Conservation (phyloP, 2,329 filamentous ascomycete species). For the Bisporella sp. region DNA sequence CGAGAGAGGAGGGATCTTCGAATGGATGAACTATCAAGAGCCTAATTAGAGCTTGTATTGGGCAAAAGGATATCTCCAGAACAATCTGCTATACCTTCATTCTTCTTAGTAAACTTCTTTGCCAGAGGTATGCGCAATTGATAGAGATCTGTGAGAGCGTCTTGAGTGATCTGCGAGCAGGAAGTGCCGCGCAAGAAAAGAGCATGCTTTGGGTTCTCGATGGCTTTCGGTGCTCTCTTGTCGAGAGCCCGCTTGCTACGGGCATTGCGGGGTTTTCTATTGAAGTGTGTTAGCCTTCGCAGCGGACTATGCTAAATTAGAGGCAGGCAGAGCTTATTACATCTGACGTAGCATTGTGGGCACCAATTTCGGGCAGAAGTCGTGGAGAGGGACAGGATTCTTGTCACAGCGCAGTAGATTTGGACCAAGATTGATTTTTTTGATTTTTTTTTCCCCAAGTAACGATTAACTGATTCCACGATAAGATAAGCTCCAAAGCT, state of each 20-base stretch:
- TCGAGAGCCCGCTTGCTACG: constrained; percentile 93
- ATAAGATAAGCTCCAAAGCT: no score
- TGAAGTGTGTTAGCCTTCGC: constrained; percentile 1
- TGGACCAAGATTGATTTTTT: no score
- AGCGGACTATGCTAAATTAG: not conserved
- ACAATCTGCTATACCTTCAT: constrained; percentile 38
- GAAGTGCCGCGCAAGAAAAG: constrained; percentile 85
- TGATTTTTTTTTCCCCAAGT: no score
- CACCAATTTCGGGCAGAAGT: constrained; percentile 1
- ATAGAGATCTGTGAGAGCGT: constrained; percentile 78
- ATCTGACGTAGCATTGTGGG: constrained; percentile 30
- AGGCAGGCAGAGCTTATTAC: constrained; percentile 11
- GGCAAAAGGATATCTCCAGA: no score
- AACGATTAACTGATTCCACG: no score
- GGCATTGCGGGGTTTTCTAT: constrained; percentile 66
- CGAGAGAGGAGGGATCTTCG: constrained; percentile 77
- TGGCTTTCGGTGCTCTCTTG: constrained; percentile 79
- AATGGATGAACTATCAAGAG: constrained; percentile 68
- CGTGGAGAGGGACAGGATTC: no score
- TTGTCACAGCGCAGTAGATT: no score
- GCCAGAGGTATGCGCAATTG: constrained; percentile 77
- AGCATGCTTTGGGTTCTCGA: constrained; percentile 85
- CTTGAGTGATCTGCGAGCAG: constrained; percentile 75
- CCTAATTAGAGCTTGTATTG: no score
- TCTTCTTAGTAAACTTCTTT: constrained; percentile 96